These are phyloP conservation scores for Monilinia polystroma DNA, from an alignment of 2,329 filamentous ascomycete genomes.

Conservation along the genomic window DNA sequence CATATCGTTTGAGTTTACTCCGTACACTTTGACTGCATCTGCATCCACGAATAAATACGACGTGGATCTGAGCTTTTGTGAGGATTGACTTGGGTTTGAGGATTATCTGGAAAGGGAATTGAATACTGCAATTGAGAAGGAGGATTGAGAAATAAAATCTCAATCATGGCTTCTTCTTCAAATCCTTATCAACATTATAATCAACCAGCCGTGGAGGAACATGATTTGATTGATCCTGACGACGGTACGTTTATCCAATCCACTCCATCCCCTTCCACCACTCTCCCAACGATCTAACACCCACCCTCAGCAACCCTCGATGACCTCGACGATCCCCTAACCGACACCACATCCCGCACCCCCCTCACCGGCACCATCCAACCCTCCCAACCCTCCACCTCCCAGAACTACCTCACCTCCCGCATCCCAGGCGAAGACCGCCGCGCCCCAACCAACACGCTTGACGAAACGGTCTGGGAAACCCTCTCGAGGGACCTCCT, in stretches of 20 bases:
- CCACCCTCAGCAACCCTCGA: slow-evolving; percentile 49
- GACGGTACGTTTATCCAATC: slow-evolving; percentile 55
- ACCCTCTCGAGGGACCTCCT: slow-evolving; percentile 90
- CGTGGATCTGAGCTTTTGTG: too few relatives aligned
- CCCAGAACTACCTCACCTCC: slow-evolving; percentile 79
- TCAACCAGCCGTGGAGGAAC: slow-evolving; percentile 60
- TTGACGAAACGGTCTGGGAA: slow-evolving; percentile 96
- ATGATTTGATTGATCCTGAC: slow-evolving; percentile 76
- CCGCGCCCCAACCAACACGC: slow-evolving; percentile 83
- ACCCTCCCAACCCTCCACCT: slow-evolving; percentile 51
- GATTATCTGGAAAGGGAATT: too few relatives aligned
- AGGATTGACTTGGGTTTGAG: too few relatives aligned
- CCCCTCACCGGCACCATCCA: slow-evolving; percentile 80
- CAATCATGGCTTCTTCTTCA: slow-evolving; percentile 41
- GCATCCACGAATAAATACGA: too few relatives aligned
- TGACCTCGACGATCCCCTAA: slow-evolving; percentile 89
- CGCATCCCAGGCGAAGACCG: slow-evolving; percentile 92
- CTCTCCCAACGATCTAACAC: slow-evolving; percentile 25
- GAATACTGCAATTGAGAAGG: too few relatives aligned
- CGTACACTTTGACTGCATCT: too few relatives aligned
- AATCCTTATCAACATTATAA: slow-evolving; percentile 58
- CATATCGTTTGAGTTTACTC: too few relatives aligned
- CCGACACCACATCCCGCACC: slow-evolving; percentile 69
- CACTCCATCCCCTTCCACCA: neutral
- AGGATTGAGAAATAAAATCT: neutral